These are phyloP conservation scores for Suillus americanus DNA, from an alignment of 768 basidiomycete species.

Conservation along the genomic window DNA sequence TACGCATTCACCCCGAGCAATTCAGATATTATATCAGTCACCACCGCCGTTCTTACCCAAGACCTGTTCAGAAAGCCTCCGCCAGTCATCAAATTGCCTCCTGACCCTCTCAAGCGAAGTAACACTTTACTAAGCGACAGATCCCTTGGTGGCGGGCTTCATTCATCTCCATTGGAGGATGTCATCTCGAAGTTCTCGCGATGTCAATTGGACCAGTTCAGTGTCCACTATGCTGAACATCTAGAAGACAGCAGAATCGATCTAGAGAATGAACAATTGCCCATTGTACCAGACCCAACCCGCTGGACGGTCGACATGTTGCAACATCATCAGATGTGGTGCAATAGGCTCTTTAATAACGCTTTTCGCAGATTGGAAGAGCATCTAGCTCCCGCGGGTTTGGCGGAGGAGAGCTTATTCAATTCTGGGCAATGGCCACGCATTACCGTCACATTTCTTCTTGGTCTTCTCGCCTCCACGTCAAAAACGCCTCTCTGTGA, in stretches of 20 bases:
- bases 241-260: constrained; percentile 13
- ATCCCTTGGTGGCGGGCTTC: neutral
- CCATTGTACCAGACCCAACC: neutral
- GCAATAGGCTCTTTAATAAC: constrained; percentile 1
- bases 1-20: constrained; percentile 3
- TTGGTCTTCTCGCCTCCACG: constrained; percentile 27
- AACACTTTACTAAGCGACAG: neutral
- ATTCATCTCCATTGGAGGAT: neutral
- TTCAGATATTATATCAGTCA: neutral
- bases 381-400: constrained; percentile 13
- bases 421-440: constrained; percentile 35
- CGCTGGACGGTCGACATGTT: neutral
- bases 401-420: constrained; percentile 13
- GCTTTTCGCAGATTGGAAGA: constrained; percentile 5
- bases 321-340: constrained; percentile 2
- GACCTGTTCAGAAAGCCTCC: constrained; percentile 4
- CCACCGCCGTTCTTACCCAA: neutral
- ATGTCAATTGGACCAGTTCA: constrained; percentile 1
- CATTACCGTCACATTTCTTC: constrained; percentile 27
- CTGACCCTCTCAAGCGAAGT: neutral
- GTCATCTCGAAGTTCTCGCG: neutral
- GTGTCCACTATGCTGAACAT: constrained; percentile 13
- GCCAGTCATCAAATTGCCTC: neutral
- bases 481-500: constrained; percentile 12
- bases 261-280: constrained; percentile 8